phyloP scores from a whole-genome alignment of 1,284 basidiomycete genomes.

The Naganishia sp. region DNA sequence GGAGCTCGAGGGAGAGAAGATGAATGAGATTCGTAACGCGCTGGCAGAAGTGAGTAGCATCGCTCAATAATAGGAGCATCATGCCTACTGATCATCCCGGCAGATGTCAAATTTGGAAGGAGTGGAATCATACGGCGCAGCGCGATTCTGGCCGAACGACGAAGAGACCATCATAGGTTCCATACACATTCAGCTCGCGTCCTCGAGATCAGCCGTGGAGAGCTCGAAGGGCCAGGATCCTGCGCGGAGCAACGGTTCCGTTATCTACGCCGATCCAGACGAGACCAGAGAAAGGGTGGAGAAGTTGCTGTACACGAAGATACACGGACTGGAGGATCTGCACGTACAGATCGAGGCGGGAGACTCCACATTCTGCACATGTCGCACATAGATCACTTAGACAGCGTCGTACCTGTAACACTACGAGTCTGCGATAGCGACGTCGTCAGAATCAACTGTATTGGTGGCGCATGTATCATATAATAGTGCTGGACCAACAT shows the following conservation, averaged over 20 bases:
- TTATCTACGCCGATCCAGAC: constrained; percentile 31
- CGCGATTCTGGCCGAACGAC: constrained; percentile 97
- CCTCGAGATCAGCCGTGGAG: constrained; percentile 61
- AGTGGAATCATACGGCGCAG: constrained; percentile 72
- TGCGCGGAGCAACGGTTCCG: constrained; percentile 10
- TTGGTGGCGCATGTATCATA: no score
- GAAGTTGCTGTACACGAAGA: constrained; percentile 65
- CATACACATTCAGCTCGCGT: constrained; percentile 75
- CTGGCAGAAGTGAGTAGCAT: constrained; percentile 67
- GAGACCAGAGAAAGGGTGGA: constrained; percentile 61
- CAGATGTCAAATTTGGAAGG: constrained; percentile 70
- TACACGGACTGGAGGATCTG: constrained; percentile 78
- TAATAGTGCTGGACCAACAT: no score
- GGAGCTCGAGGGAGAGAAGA: constrained; percentile 72
- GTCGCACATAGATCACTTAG: constrained; percentile 10
- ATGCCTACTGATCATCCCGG: neutral
- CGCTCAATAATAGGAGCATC: neutral
- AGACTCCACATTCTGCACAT: constrained; percentile 18
- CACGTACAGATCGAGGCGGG: constrained; percentile 73
- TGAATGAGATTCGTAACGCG: constrained; percentile 68
- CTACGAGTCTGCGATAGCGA: no score
- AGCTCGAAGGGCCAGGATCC: constrained; percentile 57
- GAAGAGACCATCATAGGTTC: constrained; percentile 80
- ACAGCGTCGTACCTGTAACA: neutral
- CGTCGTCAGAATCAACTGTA: no score